Evolutionary conservation across 2,329 filamentous ascomycete genomes (phyloP), one percentile per base, ranked within the genome.

Genomic region (Coniochaeta prunicola): DNA sequence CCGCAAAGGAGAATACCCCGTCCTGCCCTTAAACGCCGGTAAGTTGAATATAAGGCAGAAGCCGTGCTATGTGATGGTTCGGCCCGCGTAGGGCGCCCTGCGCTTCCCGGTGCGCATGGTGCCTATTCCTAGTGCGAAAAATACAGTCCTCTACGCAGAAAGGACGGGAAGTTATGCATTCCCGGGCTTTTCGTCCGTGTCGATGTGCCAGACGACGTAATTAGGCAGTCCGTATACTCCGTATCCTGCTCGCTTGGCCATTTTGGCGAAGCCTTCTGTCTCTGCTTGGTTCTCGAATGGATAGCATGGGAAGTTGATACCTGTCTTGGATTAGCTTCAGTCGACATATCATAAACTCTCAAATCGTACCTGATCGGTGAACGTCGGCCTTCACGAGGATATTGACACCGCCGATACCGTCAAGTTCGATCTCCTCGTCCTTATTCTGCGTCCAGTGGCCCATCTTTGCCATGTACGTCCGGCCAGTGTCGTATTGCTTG

Each of bases 231-330:
- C 94, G 65, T 91, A 84, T 28, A 99, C 94, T 69, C 91, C 83
- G 72, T 97, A 97, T 50, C 94, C 94, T 19, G 94, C 94, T 63
- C 92, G 83, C 78, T 96, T 97, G 60, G 94, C 94, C 94, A 99
- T 99, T 74, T 96, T 96, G 38, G 94, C 94, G 70, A 99, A 99
- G 7, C 94, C 94, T 76, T 99, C 94, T 4, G 94, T 99, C 76
- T 99, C 94, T 63, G 94, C 94, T 77, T 99, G 94, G 74, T 99
- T 97, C 73, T 99, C 94, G 71, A 99, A 99, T 3, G 94, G 84
- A 69, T 99, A 99, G 71, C 86, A 87, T 9, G 94, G 94, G 74
- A 99, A 99, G 75, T 99, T 99, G 78, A 99, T 94, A 62, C 93
- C 92, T 93, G 33, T 31, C 15, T 9, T 1, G 5, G 54, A 64